Percentiles rank a stretch among this genome's conserved stretches.
Evolutionary conservation across 2,329 filamentous ascomycete genomes (phyloP).

Genomic region (Colletotrichum graminicola): DNA sequence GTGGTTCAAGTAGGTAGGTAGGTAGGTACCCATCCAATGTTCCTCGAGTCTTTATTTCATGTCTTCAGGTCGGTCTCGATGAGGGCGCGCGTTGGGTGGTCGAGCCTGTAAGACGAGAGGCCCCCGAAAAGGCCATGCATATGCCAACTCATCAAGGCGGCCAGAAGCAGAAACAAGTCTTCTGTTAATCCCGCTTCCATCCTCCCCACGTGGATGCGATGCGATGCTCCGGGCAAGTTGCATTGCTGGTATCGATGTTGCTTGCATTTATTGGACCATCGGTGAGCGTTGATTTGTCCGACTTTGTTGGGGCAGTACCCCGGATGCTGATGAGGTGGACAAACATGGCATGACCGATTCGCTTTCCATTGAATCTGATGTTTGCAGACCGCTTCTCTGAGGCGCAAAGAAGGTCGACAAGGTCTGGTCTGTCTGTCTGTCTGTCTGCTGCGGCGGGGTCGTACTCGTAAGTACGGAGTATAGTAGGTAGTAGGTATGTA

Average conservation of each 20-base stretch:
- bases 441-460: neutral
- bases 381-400: constrained; percentile 24
- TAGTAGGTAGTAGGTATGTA: neutral
- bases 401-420: neutral
- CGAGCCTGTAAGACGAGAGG: constrained; percentile 35
- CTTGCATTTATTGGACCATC: constrained; percentile 29
- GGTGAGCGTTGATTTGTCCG: constrained; percentile 35
- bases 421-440: neutral
- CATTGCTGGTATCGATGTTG: constrained; percentile 13
- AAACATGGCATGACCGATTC: constrained; percentile 2
- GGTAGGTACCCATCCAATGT: neutral
- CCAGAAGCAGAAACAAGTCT: constrained; percentile 28
- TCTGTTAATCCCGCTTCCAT: neutral
- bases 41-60: neutral
- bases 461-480: neutral
- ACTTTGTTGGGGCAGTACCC: constrained; percentile 33
- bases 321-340: constrained; percentile 24
- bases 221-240: constrained; percentile 1
- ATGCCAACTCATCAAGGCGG: constrained; percentile 41
- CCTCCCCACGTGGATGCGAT: neutral
- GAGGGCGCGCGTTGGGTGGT: constrained; percentile 18
- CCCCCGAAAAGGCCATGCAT: constrained; percentile 38
- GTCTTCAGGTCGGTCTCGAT: neutral
- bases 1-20: neutral
- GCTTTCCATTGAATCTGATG: constrained; percentile 3